Conservation (phyloP, 352 stramenopile species). For the Phytophthora melonis region DNA sequence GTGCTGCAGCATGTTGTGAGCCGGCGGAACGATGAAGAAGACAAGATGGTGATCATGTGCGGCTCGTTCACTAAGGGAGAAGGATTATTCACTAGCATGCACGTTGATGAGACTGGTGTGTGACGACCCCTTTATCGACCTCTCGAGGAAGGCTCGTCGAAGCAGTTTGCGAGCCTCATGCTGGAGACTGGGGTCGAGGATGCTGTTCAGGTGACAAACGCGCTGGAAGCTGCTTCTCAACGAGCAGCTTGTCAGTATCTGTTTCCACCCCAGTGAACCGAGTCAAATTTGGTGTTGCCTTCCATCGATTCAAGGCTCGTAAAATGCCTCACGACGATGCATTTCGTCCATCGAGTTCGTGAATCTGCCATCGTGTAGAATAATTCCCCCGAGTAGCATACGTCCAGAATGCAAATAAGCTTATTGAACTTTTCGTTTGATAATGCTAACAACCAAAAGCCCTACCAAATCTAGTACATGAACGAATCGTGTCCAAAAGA, state of each 20-base stretch:
- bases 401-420: too few species aligned
- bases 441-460: too few species aligned
- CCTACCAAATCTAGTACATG: too few species aligned
- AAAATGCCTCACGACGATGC: too few species aligned
- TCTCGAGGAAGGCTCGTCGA: not conserved
- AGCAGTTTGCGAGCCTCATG: not conserved
- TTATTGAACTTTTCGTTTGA: too few species aligned
- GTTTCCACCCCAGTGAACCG: too few species aligned
- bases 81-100: constrained; percentile 12
- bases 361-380: too few species aligned
- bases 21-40: constrained; percentile 5
- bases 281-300: too few species aligned
- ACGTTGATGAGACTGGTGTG: constrained; percentile 15
- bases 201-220: not conserved
- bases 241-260: not conserved
- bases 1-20: constrained; percentile 6
- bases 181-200: not conserved
- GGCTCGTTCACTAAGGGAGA: constrained; percentile 7
- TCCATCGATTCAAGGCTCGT: too few species aligned
- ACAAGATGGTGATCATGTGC: constrained; percentile 5
- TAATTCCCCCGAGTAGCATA: too few species aligned
- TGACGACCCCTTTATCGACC: not conserved
- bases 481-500: too few species aligned
- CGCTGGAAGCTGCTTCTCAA: not conserved
- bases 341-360: too few species aligned